Percentiles rank a stretch among this genome's conserved stretches.
Evolutionary conservation across 768 basidiomycete species (phyloP).

Genomic region (Coprinopsis strossmayeri): DNA sequence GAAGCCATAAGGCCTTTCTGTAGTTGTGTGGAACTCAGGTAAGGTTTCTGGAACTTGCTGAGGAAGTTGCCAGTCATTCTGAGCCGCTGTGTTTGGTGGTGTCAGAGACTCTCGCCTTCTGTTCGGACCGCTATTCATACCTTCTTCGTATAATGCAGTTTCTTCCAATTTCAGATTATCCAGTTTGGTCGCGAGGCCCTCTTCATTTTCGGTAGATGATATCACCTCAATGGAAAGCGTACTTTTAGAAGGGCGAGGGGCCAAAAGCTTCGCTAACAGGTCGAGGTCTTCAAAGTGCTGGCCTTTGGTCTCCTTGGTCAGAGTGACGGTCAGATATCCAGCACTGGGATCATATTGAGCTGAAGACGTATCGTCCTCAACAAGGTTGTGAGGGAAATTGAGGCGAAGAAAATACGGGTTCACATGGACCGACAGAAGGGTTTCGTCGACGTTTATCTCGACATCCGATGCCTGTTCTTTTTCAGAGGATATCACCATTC

Average conservation of each 20-base stretch:
- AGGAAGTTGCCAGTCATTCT: conserved; percentile 75
- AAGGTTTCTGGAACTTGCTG: conserved; percentile 47
- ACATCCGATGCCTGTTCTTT: conserved; percentile 69
- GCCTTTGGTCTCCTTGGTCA: conserved; percentile 63
- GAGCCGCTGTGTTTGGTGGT: conserved; percentile 42
- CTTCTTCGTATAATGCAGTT: conserved; percentile 55
- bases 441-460: conserved; percentile 71
- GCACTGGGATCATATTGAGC: conserved; percentile 71
- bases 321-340: conserved; percentile 70
- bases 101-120: neutral
- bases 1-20: conserved; percentile 65
- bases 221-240: conserved; percentile 55
- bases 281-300: conserved; percentile 74
- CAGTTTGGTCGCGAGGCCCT: conserved; percentile 37
- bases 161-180: conserved; percentile 35
- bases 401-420: conserved; percentile 83
- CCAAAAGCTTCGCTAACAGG: conserved; percentile 69
- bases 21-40: conserved; percentile 31
- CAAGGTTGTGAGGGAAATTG: conserved; percentile 58
- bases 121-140: conserved; percentile 23
- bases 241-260: conserved; percentile 43
- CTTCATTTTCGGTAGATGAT: conserved; percentile 25
- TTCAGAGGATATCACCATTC: conserved; percentile 9
- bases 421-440: conserved; percentile 65
- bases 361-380: conserved; percentile 64